Percentiles rank a stretch among this genome's conserved stretches.
Conservation (phyloP, 2,329 filamentous ascomycete species). For the Cryoendolithus antarcticus region DNA sequence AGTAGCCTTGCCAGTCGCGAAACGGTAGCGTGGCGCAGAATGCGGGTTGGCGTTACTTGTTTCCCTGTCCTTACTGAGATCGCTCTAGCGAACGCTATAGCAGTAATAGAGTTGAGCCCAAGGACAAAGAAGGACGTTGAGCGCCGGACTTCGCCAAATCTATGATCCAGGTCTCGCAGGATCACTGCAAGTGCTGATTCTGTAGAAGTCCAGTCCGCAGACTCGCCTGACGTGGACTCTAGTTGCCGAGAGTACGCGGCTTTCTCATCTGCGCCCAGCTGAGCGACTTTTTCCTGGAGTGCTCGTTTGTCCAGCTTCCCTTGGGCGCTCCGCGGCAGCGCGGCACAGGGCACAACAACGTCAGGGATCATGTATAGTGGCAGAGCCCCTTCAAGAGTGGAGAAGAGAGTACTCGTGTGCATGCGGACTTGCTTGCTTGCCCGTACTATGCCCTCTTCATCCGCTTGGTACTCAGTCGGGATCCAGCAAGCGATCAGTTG, state of each 20-base stretch:
- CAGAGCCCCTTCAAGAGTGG: slow-evolving; percentile 42
- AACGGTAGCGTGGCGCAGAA: slow-evolving; percentile 59
- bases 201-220: slow-evolving; percentile 37
- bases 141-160: slow-evolving; percentile 22
- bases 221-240: slow-evolving; percentile 20
- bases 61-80: slow-evolving; percentile 39
- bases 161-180: slow-evolving; percentile 20
- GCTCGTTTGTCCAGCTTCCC: slow-evolving; percentile 57
- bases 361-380: slow-evolving; percentile 71
- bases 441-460: slow-evolving; percentile 1
- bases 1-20: slow-evolving; percentile 41
- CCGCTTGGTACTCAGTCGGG: slow-evolving; percentile 18
- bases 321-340: slow-evolving; percentile 58
- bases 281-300: slow-evolving; percentile 38
- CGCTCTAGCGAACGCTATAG: slow-evolving; percentile 54
- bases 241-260: slow-evolving; percentile 24
- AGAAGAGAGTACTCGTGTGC: slow-evolving; percentile 38
- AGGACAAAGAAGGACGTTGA: slow-evolving; percentile 66
- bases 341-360: slow-evolving; percentile 55
- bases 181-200: slow-evolving; percentile 47
- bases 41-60: slow-evolving; percentile 51
- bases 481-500: slow-evolving; percentile 58
- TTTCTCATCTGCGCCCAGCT: slow-evolving; percentile 36
- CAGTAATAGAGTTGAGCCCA: slow-evolving; percentile 73
- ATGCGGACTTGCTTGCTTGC: slow-evolving; percentile 4